phyloP scores from a whole-genome alignment of 2,329 filamentous ascomycete species.

The Colletotrichum noveboracense region DNA sequence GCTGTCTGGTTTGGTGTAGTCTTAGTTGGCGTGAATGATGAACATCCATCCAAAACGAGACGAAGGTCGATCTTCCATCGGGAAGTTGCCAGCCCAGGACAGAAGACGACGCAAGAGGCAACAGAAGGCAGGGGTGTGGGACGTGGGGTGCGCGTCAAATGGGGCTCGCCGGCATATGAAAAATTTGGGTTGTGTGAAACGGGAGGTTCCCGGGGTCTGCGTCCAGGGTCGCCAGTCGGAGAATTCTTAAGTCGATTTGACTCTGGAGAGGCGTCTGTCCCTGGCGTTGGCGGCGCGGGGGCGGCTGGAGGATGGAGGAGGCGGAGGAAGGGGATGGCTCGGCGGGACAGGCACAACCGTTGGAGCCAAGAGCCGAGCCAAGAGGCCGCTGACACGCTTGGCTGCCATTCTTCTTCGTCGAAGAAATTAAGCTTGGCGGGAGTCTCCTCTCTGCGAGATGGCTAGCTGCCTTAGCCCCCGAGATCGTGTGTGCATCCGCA shows the following conservation, averaged over 20 bases:
- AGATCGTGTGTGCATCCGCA: not conserved
- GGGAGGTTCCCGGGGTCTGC: not conserved
- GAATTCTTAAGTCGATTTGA: constrained; percentile 19
- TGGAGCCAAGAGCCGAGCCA: constrained; percentile 15
- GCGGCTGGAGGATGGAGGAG: not conserved
- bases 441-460: not conserved
- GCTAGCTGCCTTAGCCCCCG: not conserved
- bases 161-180: constrained; percentile 4
- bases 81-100: not conserved
- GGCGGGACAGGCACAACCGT: constrained; percentile 1
- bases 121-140: not conserved
- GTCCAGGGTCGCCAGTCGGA: constrained; percentile 13
- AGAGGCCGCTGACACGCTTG: constrained; percentile 1
- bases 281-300: not conserved
- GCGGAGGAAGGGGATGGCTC: not conserved
- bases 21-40: not conserved
- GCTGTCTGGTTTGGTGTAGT: not conserved
- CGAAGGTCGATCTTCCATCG: constrained; percentile 16
- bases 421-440: not conserved
- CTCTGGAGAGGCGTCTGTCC: constrained; percentile 6
- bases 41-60: constrained; percentile 14
- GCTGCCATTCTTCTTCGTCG: not conserved
- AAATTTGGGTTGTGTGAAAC: constrained; percentile 12
- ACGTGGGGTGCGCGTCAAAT: constrained; percentile 11
- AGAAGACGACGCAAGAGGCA: not conserved